Percentiles rank a stretch among this genome's conserved stretches.
Conservation (phyloP, 768 basidiomycete species). For the Chalciporus piperatus region DNA sequence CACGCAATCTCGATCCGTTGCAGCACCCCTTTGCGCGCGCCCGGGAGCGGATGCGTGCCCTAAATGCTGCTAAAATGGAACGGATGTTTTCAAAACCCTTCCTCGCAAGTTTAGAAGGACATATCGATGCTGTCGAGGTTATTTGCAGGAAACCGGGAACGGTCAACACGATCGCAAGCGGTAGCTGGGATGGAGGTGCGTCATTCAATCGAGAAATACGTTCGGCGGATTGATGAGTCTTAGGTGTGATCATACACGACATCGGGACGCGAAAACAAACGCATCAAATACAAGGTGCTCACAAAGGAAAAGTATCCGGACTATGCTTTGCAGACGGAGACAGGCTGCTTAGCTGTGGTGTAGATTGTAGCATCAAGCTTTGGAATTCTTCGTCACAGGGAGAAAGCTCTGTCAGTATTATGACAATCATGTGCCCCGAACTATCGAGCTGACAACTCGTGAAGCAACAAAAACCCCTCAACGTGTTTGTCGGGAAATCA, state of each 20-base stretch:
- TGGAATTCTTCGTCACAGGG: slow-evolving; percentile 55
- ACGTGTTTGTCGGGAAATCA: slow-evolving; percentile 79
- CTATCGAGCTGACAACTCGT: slow-evolving; percentile 3
- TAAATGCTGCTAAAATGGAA: slow-evolving; percentile 96
- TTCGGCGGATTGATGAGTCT: background rate
- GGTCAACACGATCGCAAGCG: slow-evolving; percentile 80
- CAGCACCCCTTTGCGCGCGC: slow-evolving; percentile 94
- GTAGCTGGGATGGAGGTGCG: slow-evolving; percentile 94
- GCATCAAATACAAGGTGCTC: slow-evolving; percentile 62
- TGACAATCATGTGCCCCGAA: background rate
- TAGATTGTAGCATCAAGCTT: slow-evolving; percentile 78
- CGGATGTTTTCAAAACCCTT: slow-evolving; percentile 98
- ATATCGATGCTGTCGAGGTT: slow-evolving; percentile 91
- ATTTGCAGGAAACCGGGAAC: slow-evolving; percentile 71
- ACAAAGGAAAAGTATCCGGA: slow-evolving; percentile 84
- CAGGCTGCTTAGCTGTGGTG: slow-evolving; percentile 73
- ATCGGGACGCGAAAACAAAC: slow-evolving; percentile 56
- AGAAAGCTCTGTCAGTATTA: slow-evolving; percentile 36
- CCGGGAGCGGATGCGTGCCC: slow-evolving; percentile 87
- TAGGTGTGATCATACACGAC: slow-evolving; percentile 87
- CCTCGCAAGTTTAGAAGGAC: slow-evolving; percentile 85
- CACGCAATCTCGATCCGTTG: slow-evolving; percentile 91
- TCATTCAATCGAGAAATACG: slow-evolving; percentile 13
- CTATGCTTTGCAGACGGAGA: slow-evolving; percentile 68
- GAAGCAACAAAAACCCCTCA: slow-evolving; percentile 55